Evolutionary conservation across 2,329 filamentous ascomycete species (phyloP).

Genomic region (Chaetomiaceae sp.): DNA sequence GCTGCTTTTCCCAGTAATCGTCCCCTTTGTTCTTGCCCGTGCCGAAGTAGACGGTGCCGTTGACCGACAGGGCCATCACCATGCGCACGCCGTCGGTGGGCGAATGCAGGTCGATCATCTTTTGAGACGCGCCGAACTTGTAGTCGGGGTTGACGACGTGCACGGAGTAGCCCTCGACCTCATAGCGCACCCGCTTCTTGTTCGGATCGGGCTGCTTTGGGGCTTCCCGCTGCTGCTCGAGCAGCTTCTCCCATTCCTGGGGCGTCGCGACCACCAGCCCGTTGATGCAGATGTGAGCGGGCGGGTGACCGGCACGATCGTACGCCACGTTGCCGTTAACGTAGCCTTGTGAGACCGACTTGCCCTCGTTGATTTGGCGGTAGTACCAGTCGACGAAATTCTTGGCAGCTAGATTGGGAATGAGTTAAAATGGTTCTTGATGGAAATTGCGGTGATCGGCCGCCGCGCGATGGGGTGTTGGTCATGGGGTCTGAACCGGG

Average conservation of each 20-base stretch:
- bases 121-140: slow-evolving; percentile 49
- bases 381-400: slow-evolving; percentile 73
- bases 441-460: slow-evolving; percentile 2
- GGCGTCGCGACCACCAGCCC: slow-evolving; percentile 62
- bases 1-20: slow-evolving; percentile 46
- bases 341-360: slow-evolving; percentile 66
- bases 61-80: slow-evolving; percentile 58
- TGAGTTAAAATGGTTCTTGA: slow-evolving; percentile 8
- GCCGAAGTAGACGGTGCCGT: slow-evolving; percentile 67
- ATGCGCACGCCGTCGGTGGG: slow-evolving; percentile 64
- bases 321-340: slow-evolving; percentile 53
- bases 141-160: slow-evolving; percentile 72
- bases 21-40: slow-evolving; percentile 51
- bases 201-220: slow-evolving; percentile 35
- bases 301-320: slow-evolving; percentile 40
- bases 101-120: slow-evolving; percentile 37
- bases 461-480: slow-evolving; percentile 7
- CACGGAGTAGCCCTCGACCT: slow-evolving; percentile 70
- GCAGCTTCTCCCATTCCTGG: slow-evolving; percentile 62
- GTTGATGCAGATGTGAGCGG: slow-evolving; percentile 74
- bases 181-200: slow-evolving; percentile 54
- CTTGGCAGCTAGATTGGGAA: slow-evolving; percentile 54
- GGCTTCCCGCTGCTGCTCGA: slow-evolving; percentile 55
- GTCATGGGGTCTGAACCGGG: slow-evolving; percentile 13
- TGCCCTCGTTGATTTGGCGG: slow-evolving; percentile 60